These are phyloP conservation scores for Austroboletus niveus DNA, from an alignment of 1,284 basidiomycete genomes.

Conservation along the genomic window DNA sequence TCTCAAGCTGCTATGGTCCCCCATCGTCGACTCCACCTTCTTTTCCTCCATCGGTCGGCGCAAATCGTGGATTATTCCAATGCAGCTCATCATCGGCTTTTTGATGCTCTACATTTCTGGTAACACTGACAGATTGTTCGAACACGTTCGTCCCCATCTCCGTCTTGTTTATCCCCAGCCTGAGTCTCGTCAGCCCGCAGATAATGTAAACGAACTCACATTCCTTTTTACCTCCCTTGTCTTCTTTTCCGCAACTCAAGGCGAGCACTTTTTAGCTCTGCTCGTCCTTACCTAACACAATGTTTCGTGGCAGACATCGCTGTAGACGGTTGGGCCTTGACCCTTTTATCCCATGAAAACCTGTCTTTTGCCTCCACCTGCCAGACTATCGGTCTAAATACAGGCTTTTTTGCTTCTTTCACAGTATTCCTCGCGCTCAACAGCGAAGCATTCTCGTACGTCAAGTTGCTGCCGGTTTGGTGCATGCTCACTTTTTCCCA, in stretches of 20 bases:
- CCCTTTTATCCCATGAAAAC: slow-evolving; percentile 92
- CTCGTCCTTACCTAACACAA: background rate
- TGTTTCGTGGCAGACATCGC: slow-evolving; percentile 74
- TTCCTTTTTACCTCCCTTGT: slow-evolving; percentile 89
- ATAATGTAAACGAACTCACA: slow-evolving; percentile 83
- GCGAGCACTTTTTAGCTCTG: slow-evolving; percentile 38
- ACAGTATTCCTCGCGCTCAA: slow-evolving; percentile 98
- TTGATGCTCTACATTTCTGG: slow-evolving; percentile 88
- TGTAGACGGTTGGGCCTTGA: slow-evolving; percentile 98
- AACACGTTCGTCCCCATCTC: slow-evolving; percentile 57
- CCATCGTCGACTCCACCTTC: slow-evolving; percentile 94
- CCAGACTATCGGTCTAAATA: slow-evolving; percentile 96
- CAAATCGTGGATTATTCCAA: slow-evolving; percentile 99
- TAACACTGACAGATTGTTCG: slow-evolving; percentile 78
- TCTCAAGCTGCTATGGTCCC: slow-evolving; percentile 96
- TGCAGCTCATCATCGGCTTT: slow-evolving; percentile 88
- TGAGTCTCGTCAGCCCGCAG: slow-evolving; percentile 59
- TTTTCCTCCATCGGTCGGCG: slow-evolving; percentile 81
- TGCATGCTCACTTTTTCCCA: slow-evolving; percentile 26
- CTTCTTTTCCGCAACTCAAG: slow-evolving; percentile 96
- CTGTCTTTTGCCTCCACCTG: slow-evolving; percentile 97
- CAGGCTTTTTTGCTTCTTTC: slow-evolving; percentile 95
- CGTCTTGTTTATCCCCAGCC: slow-evolving; percentile 1
- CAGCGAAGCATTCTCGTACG: slow-evolving; percentile 87
- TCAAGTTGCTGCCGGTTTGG: slow-evolving; percentile 13